Evolutionary conservation across 768 basidiomycete species (phyloP).

Genomic region (Chalciporus chontae): DNA sequence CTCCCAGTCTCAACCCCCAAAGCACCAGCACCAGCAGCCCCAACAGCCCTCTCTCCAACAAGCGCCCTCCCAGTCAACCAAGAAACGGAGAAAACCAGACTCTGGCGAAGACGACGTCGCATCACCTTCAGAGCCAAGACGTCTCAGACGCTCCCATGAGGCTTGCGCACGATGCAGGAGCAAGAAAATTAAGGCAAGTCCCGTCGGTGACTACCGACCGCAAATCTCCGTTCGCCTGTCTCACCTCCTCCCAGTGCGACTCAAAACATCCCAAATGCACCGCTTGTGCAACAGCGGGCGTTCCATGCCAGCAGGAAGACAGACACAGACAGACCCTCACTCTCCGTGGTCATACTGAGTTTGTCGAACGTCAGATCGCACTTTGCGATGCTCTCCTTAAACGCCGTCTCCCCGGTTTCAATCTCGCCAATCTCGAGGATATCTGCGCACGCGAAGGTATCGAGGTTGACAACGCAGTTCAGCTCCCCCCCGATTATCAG

Average conservation of each 20-base stretch:
- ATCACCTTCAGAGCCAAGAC: slow-evolving; percentile 66
- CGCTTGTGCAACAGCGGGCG: slow-evolving; percentile 77
- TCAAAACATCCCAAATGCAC: slow-evolving; percentile 87
- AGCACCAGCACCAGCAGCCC: slow-evolving; percentile 33
- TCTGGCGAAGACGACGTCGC: slow-evolving; percentile 51
- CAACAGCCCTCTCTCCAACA: slow-evolving; percentile 31
- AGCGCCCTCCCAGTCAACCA: slow-evolving; percentile 35
- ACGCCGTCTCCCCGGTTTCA: slow-evolving; percentile 65
- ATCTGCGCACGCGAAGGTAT: slow-evolving; percentile 64
- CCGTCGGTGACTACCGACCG: slow-evolving; percentile 73
- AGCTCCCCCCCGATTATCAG: slow-evolving; percentile 30
- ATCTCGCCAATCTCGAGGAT: slow-evolving; percentile 62
- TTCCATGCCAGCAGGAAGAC: slow-evolving; percentile 83
- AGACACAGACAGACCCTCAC: slow-evolving; percentile 84
- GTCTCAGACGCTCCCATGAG: slow-evolving; percentile 85
- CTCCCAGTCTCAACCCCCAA: slow-evolving; percentile 43
- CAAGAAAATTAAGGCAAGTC: slow-evolving; percentile 91
- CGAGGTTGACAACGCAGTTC: slow-evolving; percentile 36
- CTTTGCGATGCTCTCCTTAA: slow-evolving; percentile 80
- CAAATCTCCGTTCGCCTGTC: slow-evolving; percentile 65
- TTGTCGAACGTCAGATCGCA: slow-evolving; percentile 72
- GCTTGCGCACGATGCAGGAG: slow-evolving; percentile 91
- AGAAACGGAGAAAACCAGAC: slow-evolving; percentile 63
- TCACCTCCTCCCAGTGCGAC: slow-evolving; percentile 67
- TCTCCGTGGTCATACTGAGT: slow-evolving; percentile 79